These are phyloP conservation scores for Orbilia blumenaviensis DNA, from an alignment of 2,329 filamentous ascomycete genomes.

Conservation along the genomic window DNA sequence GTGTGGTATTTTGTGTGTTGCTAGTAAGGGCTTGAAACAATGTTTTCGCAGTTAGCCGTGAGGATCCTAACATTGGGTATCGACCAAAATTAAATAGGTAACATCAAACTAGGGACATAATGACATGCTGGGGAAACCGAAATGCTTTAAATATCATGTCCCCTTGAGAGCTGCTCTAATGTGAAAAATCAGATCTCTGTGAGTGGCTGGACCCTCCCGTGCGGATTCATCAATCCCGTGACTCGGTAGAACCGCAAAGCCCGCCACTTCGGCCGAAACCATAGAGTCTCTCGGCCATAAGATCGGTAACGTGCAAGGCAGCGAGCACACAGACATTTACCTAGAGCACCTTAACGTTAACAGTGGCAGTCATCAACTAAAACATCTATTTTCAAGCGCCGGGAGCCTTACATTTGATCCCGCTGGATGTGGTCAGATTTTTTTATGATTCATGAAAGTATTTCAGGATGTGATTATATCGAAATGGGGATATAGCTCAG, in stretches of 20 bases:
- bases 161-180: background rate
- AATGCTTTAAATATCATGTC: background rate
- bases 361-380: too few relatives aligned
- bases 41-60: background rate
- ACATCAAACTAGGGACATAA: background rate
- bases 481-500: slow-evolving; percentile 45
- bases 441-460: background rate
- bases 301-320: background rate
- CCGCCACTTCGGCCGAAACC: slow-evolving; percentile 40
- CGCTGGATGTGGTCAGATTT: too few relatives aligned
- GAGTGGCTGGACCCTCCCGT: slow-evolving; percentile 13
- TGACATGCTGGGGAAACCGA: background rate
- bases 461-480: background rate
- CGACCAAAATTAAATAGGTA: background rate
- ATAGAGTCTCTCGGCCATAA: slow-evolving; percentile 10
- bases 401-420: too few relatives aligned
- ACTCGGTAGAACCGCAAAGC: background rate
- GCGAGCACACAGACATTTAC: background rate
- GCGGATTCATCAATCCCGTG: slow-evolving; percentile 22
- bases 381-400: too few relatives aligned
- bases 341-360: too few relatives aligned
- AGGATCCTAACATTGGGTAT: background rate
- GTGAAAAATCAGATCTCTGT: background rate
- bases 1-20: slow-evolving; percentile 48
- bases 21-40: background rate